Evolutionary conservation across 2,329 filamentous ascomycete species (phyloP).

Genomic region (Claviceps monticola): DNA sequence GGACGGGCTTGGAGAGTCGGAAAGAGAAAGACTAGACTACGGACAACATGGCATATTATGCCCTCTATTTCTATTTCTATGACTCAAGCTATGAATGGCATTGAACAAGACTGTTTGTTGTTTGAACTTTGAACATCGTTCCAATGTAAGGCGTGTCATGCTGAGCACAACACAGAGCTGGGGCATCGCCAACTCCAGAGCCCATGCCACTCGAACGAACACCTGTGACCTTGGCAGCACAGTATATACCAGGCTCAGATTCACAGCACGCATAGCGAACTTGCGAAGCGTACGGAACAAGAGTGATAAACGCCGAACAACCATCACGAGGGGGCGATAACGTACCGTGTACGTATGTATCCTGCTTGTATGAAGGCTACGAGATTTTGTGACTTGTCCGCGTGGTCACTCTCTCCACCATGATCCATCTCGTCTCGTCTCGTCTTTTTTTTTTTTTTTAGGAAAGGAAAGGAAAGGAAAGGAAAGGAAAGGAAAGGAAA

Average conservation of each 20-base stretch:
- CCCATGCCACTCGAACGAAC: neutral
- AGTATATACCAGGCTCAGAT: neutral
- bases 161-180: neutral
- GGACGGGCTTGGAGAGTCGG: too few relatives aligned
- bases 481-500: neutral
- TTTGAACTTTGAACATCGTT: too few relatives aligned
- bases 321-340: neutral
- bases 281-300: neutral
- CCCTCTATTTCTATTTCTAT: too few relatives aligned
- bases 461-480: neutral
- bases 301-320: neutral
- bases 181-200: neutral
- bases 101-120: too few relatives aligned
- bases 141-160: neutral
- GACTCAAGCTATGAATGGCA: too few relatives aligned
- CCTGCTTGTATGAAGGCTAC: neutral
- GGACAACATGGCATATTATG: too few relatives aligned
- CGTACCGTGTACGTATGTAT: too few relatives aligned
- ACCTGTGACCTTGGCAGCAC: neutral
- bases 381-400: neutral
- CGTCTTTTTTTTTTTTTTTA: neutral
- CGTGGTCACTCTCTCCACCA: neutral
- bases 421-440: neutral
- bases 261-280: neutral
- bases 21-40: too few relatives aligned